Evolutionary conservation across 768 basidiomycete genomes (phyloP), one percentile per base, ranked within the genome.

Genomic region (Basidioascus undulatus): DNA sequence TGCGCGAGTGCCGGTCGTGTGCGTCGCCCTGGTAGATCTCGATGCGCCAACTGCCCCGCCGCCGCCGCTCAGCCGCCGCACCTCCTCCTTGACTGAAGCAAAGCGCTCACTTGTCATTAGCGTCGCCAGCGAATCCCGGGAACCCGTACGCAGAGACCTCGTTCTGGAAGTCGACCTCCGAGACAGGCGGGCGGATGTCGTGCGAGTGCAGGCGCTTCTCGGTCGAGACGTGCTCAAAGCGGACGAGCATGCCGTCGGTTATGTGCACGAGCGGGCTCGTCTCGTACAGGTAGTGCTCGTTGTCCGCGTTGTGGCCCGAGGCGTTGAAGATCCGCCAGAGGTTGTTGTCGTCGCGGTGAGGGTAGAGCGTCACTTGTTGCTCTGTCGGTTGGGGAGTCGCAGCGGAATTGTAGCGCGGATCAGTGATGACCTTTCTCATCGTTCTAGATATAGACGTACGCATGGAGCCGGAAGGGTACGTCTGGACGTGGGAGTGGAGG

Each of bases 331-430:
- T 69, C 15, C 71, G 67, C 82, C 82, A 98, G 50, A 76, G 60
- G 57, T 98, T 98, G 65, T 98, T 98, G n/a, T 65, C 62, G 53
- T 98, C 92, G n/a, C 77, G 70, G 57, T 98, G 92, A 2, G 92
- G 92, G 55, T 98, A 98, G n/a, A 98, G 72, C 0, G 92, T 96
- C 46, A 98, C 67, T 62, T 98, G 92, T 70, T 98, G 92, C 54
- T 98, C 87, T 94, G 54, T 15, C 44, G 25, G n/a, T n/a, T n/a
- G n/a, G n/a, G n/a, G n/a, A n/a, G n/a, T n/a, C n/a, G n/a, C n/a
- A n/a, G n/a, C n/a, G n/a, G n/a, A n/a, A n/a, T n/a, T n/a, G n/a
- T n/a, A n/a, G n/a, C n/a, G n/a, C n/a, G n/a, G n/a, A n/a, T n/a
- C n/a, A n/a, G n/a, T n/a, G n/a, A n/a, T n/a, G n/a, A 16, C 13